Percentiles rank a stretch among this genome's conserved stretches.
phyloP scores from a whole-genome alignment of 352 stramenopile genomes.

The Globisporangium yorkense region DNA sequence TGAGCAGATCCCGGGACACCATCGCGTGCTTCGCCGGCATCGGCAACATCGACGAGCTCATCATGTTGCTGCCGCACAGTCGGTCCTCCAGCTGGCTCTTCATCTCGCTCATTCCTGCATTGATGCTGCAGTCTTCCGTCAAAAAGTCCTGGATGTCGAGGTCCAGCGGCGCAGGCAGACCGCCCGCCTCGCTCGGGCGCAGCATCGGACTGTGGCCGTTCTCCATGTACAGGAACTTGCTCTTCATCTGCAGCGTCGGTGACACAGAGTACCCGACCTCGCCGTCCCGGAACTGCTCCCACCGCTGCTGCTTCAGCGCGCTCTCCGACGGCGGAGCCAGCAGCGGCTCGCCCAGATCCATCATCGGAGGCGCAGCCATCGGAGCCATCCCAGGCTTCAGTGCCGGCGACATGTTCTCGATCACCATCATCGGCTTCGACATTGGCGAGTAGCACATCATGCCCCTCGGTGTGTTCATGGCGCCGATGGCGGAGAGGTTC shows the following conservation, averaged over 20 bases:
- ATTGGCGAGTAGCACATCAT: constrained; percentile 72
- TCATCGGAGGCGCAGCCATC: constrained; percentile 32
- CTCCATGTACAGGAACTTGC: constrained; percentile 35
- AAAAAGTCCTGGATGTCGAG: constrained; percentile 80
- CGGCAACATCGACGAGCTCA: constrained; percentile 13
- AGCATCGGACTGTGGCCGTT: constrained; percentile 15
- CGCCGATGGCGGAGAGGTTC: constrained; percentile 16
- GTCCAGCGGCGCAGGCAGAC: constrained; percentile 27
- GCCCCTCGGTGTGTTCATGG: constrained; percentile 20
- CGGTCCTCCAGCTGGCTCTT: constrained; percentile 37
- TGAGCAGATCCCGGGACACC: constrained; percentile 65
- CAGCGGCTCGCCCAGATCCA: constrained; percentile 45
- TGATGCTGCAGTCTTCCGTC: constrained; percentile 71
- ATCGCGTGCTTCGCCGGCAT: constrained; percentile 47
- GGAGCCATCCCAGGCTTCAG: constrained; percentile 67
- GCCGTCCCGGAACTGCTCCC: constrained; percentile 20
- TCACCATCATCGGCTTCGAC: constrained; percentile 63
- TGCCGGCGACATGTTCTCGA: constrained; percentile 83
- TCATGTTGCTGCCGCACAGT: constrained; percentile 15
- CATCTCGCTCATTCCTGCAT: constrained; percentile 27
- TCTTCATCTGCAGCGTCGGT: constrained; percentile 37
- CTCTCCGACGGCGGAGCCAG: constrained; percentile 14
- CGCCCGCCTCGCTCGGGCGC: constrained; percentile 18
- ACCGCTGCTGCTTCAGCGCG: constrained; percentile 13
- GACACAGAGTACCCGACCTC: constrained; percentile 37